Evolutionary conservation across 1,284 basidiomycete species (phyloP).

Genomic region (Marasmius tenuissimus): DNA sequence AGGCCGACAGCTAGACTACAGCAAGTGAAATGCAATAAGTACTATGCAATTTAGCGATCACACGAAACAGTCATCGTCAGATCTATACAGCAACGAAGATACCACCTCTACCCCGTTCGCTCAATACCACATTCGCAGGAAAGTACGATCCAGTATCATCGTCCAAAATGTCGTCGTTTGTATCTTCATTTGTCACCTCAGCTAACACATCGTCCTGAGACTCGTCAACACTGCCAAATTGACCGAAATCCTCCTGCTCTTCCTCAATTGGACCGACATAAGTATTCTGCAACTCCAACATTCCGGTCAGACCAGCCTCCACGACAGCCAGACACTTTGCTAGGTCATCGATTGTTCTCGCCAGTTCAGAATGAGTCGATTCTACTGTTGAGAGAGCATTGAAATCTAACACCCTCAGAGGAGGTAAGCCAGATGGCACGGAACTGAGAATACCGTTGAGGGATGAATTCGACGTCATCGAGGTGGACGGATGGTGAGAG

Average conservation of each 20-base stretch:
- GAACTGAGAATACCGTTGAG: slow-evolving; percentile 6
- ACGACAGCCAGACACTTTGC: slow-evolving; percentile 80
- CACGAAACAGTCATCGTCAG: too few species aligned
- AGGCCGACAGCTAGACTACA: too few species aligned
- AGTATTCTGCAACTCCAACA: slow-evolving; percentile 52
- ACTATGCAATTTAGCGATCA: too few species aligned
- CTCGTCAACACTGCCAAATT: slow-evolving; percentile 16
- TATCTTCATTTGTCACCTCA: not conserved
- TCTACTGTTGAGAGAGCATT: slow-evolving; percentile 58
- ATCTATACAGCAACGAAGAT: not conserved
- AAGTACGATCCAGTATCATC: not conserved
- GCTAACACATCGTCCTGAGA: not conserved
- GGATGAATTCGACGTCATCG: slow-evolving; percentile 19
- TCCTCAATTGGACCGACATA: slow-evolving; percentile 54
- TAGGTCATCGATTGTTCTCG: slow-evolving; percentile 77
- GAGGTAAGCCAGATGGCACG: slow-evolving; percentile 32
- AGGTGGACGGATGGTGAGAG: slow-evolving; percentile 17
- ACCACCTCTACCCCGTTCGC: not conserved
- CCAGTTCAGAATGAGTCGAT: slow-evolving; percentile 71
- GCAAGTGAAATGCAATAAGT: too few species aligned
- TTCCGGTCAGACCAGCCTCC: slow-evolving; percentile 65
- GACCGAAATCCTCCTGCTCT: slow-evolving; percentile 43
- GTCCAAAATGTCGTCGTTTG: not conserved
- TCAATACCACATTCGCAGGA: not conserved
- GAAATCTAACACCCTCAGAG: slow-evolving; percentile 70